Percentiles rank a stretch among this genome's conserved stretches.
Conservation (phyloP, 164 flowering plant species). For the Piper longum region DNA sequence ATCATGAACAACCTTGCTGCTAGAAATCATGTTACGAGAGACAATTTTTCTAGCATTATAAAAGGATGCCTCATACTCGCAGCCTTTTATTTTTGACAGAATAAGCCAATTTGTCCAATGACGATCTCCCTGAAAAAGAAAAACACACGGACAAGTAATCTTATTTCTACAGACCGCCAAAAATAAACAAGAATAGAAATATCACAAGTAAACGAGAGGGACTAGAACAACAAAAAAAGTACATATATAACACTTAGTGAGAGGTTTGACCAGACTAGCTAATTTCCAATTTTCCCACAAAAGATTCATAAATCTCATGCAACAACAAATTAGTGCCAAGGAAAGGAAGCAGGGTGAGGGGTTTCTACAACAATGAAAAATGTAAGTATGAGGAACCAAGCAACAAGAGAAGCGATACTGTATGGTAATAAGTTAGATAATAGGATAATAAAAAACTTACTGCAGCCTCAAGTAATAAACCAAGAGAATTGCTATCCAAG, state of each 20-base stretch:
- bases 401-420: background rate
- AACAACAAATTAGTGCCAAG: background rate
- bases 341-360: background rate
- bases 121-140: constrained; percentile 56
- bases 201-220: background rate
- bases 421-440: background rate
- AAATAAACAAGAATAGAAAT: background rate
- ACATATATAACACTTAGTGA: background rate
- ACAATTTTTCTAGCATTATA: constrained; percentile 68
- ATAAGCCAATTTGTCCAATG: constrained; percentile 93
- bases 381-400: background rate
- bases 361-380: background rate
- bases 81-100: constrained; percentile 55
- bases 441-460: constrained; percentile 24
- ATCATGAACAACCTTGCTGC: constrained; percentile 33
- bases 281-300: background rate
- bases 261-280: no score
- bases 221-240: background rate
- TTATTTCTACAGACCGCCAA: no score
- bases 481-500: constrained; percentile 40
- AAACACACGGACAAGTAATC: background rate
- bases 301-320: background rate
- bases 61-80: constrained; percentile 89
- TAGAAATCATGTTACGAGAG: constrained; percentile 30
- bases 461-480: constrained; percentile 50